Percentiles rank a stretch among this genome's conserved stretches.
These are phyloP conservation scores for Lichtheimia ornata DNA, from an alignment of 371 early-diverging fungal genomes.

Conservation along the genomic window DNA sequence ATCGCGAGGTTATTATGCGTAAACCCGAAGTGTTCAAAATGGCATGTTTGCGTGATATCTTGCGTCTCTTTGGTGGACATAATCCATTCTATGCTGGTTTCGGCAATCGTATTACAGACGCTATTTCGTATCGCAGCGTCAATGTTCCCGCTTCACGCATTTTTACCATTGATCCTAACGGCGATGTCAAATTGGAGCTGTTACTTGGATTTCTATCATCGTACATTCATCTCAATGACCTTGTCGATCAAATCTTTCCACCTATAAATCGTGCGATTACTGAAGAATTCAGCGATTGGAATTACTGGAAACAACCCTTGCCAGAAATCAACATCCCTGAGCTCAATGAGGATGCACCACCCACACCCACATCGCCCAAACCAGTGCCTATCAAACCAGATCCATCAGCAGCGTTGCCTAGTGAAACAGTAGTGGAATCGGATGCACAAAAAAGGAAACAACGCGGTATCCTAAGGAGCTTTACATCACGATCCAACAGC, in stretches of 20 bases:
- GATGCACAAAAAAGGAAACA: constrained; percentile 15
- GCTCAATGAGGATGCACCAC: constrained; percentile 14
- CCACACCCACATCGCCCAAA: constrained; percentile 25
- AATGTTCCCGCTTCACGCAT: constrained; percentile 93
- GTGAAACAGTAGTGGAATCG: constrained; percentile 22
- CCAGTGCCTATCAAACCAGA: constrained; percentile 46
- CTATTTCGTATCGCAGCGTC: constrained; percentile 94
- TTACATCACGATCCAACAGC: constrained; percentile 32
- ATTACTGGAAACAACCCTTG: constrained; percentile 77
- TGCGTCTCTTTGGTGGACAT: constrained; percentile 75
- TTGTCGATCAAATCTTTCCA: constrained; percentile 97
- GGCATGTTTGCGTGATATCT: constrained; percentile 92
- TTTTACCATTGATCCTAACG: constrained; percentile 95
- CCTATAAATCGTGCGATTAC: constrained; percentile 54
- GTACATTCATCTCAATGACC: constrained; percentile 86
- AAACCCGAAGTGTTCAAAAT: constrained; percentile 99
- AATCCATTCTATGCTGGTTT: constrained; percentile 98
- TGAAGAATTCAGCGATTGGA: constrained; percentile 84
- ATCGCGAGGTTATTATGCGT: constrained; percentile 93
- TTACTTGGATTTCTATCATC: constrained; percentile 82
- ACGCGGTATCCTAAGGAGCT: constrained; percentile 37
- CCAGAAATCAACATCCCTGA: constrained; percentile 60
- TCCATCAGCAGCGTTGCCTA: constrained; percentile 26
- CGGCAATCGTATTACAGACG: constrained; percentile 95
- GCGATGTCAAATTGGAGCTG: constrained; percentile 92